phyloP scores from a whole-genome alignment of 208 protist genomes.

The Leishmania mexicana region DNA sequence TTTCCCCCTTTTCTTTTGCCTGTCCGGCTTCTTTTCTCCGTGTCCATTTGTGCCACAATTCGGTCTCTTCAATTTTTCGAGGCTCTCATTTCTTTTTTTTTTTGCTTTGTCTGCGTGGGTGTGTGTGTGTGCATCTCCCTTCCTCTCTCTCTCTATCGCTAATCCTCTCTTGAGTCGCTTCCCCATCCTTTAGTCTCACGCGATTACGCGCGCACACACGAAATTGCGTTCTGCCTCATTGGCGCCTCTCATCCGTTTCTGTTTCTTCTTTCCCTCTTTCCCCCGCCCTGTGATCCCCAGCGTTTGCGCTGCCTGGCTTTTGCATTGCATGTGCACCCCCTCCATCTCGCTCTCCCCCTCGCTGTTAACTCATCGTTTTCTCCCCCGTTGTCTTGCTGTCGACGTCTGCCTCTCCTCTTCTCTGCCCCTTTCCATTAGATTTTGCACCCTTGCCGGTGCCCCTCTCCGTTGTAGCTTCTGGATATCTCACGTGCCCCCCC shows the following conservation, averaged over 20 bases:
- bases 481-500: not conserved
- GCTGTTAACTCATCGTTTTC: not conserved
- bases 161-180: not conserved
- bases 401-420: not conserved
- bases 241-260: not conserved
- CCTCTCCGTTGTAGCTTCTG: not conserved
- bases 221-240: not conserved
- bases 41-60: not conserved
- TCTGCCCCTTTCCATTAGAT: not conserved
- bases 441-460: not conserved
- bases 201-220: not conserved
- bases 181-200: not conserved
- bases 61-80: not conserved
- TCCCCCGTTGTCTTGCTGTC: not conserved
- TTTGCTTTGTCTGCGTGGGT: not conserved
- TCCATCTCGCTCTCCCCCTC: not conserved
- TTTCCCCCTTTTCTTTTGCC: not conserved
- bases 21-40: not conserved
- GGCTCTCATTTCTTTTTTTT: not conserved
- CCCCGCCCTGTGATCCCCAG: not conserved
- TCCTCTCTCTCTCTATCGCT: not conserved
- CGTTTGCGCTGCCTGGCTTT: not conserved
- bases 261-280: not conserved
- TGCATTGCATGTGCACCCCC: not conserved
- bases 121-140: slow-evolving; percentile 1